Base-by-base conservation (phyloP, 805 yeast genomes). In the Blastobotrys robertii region DNA sequence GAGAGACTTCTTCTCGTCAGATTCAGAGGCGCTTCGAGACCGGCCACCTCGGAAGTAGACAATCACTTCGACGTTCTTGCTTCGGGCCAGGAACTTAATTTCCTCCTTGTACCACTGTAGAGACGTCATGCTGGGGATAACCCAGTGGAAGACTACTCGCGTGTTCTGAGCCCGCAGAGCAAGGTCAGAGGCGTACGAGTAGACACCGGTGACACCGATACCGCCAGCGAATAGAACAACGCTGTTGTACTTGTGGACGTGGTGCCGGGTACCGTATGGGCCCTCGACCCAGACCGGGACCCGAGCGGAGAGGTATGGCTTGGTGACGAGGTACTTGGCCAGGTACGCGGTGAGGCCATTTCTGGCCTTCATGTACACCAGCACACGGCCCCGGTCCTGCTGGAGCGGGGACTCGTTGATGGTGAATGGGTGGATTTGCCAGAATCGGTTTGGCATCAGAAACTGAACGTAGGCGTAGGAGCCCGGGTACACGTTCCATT, bases 341-440 rank as follows among this genome's bases (percentile, higher is more conserved):
- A 40, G 43, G 13, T 35, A 33, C 30, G 34, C 36, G 8, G 57
- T 51, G 28, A 44, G 38, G 7, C 55, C 55, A 13, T 46, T 42
- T 42, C 47, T 46, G 14, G 42, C 49, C 36, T 33, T 33, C 8
- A 14, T 14, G 49, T 49, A 25, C 46, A 22, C 3, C 9, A 41
- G 30, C 29, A 53, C 38, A 25, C 43, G 40, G 34, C 44, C 47
- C 13, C 34, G 34, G 25, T 41, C 39, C 2, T 41, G 3, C 37
- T 44, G 5, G 46, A 37, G 46, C n/a, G 54, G 49, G 8, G 51
- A 33, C 12, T 42, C 42, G 22, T 46, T 42, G 16, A 61, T 35
- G 1, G 88, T 79, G 62, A 84, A 81, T 4, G 90, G 90, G 58
- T 82, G 87, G 4, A 81, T 74, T 57, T 82, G 85, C 78, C 80